Base-by-base conservation (phyloP, 2,329 filamentous ascomycete genomes). In the Colletotrichum scovillei region DNA sequence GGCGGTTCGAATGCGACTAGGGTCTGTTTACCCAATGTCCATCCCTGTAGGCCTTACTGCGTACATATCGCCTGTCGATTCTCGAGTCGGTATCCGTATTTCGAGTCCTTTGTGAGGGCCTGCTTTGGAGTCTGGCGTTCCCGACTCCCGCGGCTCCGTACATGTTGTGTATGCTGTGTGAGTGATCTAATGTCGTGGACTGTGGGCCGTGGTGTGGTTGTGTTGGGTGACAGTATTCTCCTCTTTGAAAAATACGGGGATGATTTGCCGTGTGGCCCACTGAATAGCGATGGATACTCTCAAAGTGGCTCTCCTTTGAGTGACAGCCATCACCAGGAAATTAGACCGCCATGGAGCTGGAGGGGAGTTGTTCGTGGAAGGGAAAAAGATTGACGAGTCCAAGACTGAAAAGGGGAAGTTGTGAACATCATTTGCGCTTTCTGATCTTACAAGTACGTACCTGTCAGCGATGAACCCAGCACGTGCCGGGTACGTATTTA, bases 371-470 rank as follows among this genome's bases (percentile, higher is more conserved):
- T 65, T 65, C 28, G 55, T 57, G 70, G 65, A 70, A 42, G 35
- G 67, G 56, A 57, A 53, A 70, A 60, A 49, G 67, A 73, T 70
- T 62, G 71, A 70, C 56, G 42, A 30, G 4, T 49, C 14, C 6
- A 8, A 49, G 46, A 49, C 55, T 65, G 55, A 73, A 73, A 73
- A 60, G 70, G 69, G 67, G 67, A 70, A 70, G 42, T 57, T 56
- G 46, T 53, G 66, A 49, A 65, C 32, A 73, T 64, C 66, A 65
- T 38, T 63, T 68, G 30, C 57, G n/a, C 14, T 69, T 69, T 38
- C 53, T 42, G 53, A 60, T 12, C 14, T 16, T 42, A 16, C 38
- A 5, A 19, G 7, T n/a, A 49, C 42, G 42, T 49, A n/a, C 42
- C 42, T 9, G 16, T n/a, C 42, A 49, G 42, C 42, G 42, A 49